Base-by-base conservation (phyloP, 169 alveolate species). In the Plasmodium vinckei region DNA sequence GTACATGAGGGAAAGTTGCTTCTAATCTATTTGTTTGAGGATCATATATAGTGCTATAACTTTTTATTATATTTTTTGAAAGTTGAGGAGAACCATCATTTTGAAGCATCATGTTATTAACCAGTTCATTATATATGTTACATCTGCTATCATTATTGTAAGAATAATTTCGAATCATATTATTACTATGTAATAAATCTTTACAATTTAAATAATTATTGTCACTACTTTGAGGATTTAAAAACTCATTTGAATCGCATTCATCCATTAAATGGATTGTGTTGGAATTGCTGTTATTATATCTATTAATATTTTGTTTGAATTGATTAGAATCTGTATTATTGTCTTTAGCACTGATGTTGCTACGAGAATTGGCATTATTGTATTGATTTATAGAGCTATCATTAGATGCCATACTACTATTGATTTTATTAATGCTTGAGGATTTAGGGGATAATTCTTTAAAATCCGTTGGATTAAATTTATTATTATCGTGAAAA, bases 51-150 rank as follows among this genome's bases (percentile, higher is more conserved):
- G 23, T 72, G 33, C 60, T 59, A 47, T 27, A 60, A 46, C 54
- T 57, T 19, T 17, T 72, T 72, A 39, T 17, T 49, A 71, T 39
- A 49, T 72, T 72, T 33, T 13, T 27, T 44, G 63, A 39, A 13
- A 10, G 4, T 51, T 13, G 59, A 51, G 17, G 59, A 33, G 6
- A 33, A 4, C 6, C 6, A 33, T 33, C 17, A 51, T 51, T 51
- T 12, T 51, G n/a, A 51, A 13, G 2, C 2, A 51, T 5, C 17
- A 51, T 51, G 59, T 51, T 51, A 9, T 12, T 13, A 51, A n/a
- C 17, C n/a, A 13, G 4, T 12, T 51, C 17, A 51, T 51, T 51
- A 51, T 5, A 51, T 51, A 9, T 9, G 12, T 51, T 51, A 6
- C 13, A 51, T 13, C 17, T n/a, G 17, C 9, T 51, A n/a, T 51